These are phyloP conservation scores for Gonium pectorale DNA, from an alignment of 139 green algal species.

Conservation along the genomic window DNA sequence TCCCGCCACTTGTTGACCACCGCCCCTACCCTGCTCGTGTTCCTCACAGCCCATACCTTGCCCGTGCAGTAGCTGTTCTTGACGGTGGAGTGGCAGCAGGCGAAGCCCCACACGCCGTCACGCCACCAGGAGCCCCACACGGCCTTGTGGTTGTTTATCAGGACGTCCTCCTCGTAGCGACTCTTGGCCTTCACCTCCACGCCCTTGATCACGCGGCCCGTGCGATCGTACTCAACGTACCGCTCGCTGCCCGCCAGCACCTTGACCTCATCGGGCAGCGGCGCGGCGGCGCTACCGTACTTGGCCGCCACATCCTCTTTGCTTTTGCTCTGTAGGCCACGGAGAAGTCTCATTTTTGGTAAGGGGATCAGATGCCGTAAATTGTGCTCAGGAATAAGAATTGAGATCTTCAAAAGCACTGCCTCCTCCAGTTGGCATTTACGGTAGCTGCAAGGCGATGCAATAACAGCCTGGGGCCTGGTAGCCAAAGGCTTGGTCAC, in stretches of 20 bases:
- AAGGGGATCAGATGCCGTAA: too few species aligned
- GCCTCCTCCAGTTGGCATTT: too few species aligned
- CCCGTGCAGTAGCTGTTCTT: slow-evolving; percentile 97
- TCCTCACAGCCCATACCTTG: slow-evolving; percentile 59
- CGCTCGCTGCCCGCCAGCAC: slow-evolving; percentile 85
- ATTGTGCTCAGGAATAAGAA: too few species aligned
- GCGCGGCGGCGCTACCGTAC: slow-evolving; percentile 88
- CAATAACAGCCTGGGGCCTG: too few species aligned
- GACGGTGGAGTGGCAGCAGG: slow-evolving; percentile 89
- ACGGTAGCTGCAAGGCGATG: too few species aligned
- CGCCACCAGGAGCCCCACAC: slow-evolving; percentile 97
- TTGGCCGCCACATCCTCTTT: slow-evolving; percentile 82
- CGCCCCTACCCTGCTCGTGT: too few species aligned
- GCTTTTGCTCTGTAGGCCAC: slow-evolving; percentile 39
- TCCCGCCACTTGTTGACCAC: too few species aligned
- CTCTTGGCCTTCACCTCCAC: slow-evolving; percentile 63
- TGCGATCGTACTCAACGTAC: slow-evolving; percentile 97
- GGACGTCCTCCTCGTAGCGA: slow-evolving; percentile 97
- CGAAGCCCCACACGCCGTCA: slow-evolving; percentile 94
- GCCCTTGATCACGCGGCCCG: slow-evolving; percentile 78
- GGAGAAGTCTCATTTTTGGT: too few species aligned
- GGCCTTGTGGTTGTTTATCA: slow-evolving; percentile 93
- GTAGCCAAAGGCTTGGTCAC: too few species aligned
- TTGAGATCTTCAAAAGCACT: too few species aligned
- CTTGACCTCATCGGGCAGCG: slow-evolving; percentile 68